phyloP scores from a whole-genome alignment of 805 yeast genomes.

The Lachancea dasiensis region DNA sequence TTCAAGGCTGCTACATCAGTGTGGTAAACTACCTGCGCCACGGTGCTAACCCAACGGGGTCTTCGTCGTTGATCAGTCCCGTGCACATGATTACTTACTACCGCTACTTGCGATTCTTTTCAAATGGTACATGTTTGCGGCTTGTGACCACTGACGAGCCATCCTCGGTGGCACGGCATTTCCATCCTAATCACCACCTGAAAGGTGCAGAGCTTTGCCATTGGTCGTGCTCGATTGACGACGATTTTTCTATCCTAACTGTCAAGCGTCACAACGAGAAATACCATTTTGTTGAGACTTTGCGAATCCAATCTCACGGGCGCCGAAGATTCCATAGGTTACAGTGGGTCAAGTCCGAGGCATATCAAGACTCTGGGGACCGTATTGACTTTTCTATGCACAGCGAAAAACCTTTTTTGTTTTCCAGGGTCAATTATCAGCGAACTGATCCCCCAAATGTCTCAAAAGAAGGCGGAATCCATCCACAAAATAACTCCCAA shows the following conservation, averaged over 20 bases:
- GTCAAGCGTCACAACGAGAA: slow-evolving; percentile 54
- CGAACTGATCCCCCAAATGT: neutral
- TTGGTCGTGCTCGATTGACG: slow-evolving; percentile 55
- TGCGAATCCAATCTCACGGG: slow-evolving; percentile 56
- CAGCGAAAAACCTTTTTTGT: slow-evolving; percentile 76
- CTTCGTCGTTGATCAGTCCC: slow-evolving; percentile 66
- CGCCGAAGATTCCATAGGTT: slow-evolving; percentile 61
- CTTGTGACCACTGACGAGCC: slow-evolving; percentile 74
- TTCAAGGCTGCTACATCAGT: slow-evolving; percentile 72
- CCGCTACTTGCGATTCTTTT: slow-evolving; percentile 74
- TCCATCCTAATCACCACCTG: slow-evolving; percentile 33
- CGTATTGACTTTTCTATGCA: slow-evolving; percentile 50
- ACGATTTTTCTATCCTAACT: slow-evolving; percentile 43
- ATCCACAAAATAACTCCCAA: neutral
- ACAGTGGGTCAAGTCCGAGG: slow-evolving; percentile 63
- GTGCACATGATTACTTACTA: slow-evolving; percentile 82
- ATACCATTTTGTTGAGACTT: slow-evolving; percentile 57
- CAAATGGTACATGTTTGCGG: slow-evolving; percentile 69
- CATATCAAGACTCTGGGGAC: slow-evolving; percentile 50
- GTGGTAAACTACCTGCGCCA: slow-evolving; percentile 78
- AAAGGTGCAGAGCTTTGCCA: slow-evolving; percentile 42
- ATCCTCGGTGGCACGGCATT: slow-evolving; percentile 50
- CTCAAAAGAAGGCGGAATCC: neutral
- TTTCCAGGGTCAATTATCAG: slow-evolving; percentile 52
- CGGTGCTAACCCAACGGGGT: slow-evolving; percentile 66